Conservation (phyloP, 345 rosid species). For the Abelmoschus esculentus region DNA sequence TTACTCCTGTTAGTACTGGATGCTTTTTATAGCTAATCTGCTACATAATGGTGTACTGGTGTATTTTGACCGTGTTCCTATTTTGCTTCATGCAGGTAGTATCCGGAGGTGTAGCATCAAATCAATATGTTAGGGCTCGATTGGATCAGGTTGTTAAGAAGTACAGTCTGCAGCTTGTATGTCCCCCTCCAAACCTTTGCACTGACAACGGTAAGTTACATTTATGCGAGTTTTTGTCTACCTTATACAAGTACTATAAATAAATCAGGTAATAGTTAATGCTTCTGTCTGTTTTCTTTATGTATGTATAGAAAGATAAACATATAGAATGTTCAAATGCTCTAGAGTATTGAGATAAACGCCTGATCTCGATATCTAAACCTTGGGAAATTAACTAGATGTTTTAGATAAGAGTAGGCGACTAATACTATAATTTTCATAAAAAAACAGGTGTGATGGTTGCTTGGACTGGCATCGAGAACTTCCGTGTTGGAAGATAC, state of each 20-base stretch:
- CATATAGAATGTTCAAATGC: background rate
- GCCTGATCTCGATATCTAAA: background rate
- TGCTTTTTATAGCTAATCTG: background rate
- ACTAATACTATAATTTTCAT: constrained; percentile 11
- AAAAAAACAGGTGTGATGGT: constrained; percentile 71
- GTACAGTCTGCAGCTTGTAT: constrained; percentile 64
- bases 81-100: constrained; percentile 53
- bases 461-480: constrained; percentile 98
- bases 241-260: background rate
- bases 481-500: constrained; percentile 75
- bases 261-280: background rate
- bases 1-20: constrained; percentile 10
- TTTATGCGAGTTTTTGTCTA: background rate
- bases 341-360: background rate
- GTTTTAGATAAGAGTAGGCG: background rate
- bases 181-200: constrained; percentile 86
- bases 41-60: background rate
- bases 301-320: background rate
- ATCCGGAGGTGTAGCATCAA: constrained; percentile 96
- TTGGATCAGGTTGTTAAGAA: constrained; percentile 56
- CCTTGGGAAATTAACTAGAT: background rate
- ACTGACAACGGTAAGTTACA: constrained; percentile 73
- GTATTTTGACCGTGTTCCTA: constrained; percentile 4
- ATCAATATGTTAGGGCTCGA: constrained; percentile 61
- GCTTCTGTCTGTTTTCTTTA: background rate